These are phyloP conservation scores for Pueraria montana DNA, from an alignment of 306 rosid genomes.

Conservation along the genomic window DNA sequence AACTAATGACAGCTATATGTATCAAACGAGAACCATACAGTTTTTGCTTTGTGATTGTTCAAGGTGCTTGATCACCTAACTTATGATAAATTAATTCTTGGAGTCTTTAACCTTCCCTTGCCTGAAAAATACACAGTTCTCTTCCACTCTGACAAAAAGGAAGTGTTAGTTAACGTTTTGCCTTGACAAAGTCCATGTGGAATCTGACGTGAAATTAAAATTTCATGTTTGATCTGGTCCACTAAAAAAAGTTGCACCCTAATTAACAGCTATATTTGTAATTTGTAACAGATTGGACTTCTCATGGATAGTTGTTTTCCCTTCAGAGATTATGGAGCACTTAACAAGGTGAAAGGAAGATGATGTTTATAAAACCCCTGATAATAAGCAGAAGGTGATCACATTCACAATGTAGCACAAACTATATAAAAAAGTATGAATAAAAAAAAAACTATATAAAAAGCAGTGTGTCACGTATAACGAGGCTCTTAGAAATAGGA, in stretches of 20 bases:
- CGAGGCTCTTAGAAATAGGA: neutral
- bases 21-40: neutral
- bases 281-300: neutral
- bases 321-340: neutral
- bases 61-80: constrained; percentile 9
- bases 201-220: neutral
- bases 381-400: constrained; percentile 9
- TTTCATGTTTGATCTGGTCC: constrained; percentile 1
- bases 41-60: neutral
- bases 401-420: constrained; percentile 12
- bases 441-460: neutral
- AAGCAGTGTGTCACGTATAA: neutral
- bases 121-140: neutral
- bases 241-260: neutral
- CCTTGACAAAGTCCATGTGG: neutral
- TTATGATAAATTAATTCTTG: neutral
- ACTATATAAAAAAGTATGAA: neutral
- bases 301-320: neutral
- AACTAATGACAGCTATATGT: constrained; percentile 33
- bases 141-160: neutral
- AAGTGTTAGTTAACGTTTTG: neutral
- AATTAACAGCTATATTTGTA: neutral
- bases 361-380: neutral
- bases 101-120: constrained; percentile 2
- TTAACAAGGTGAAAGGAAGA: neutral